Percentiles rank a stretch among this genome's conserved stretches.
Conservation (phyloP, 768 basidiomycete genomes). For the Lactarius hatsudake region DNA sequence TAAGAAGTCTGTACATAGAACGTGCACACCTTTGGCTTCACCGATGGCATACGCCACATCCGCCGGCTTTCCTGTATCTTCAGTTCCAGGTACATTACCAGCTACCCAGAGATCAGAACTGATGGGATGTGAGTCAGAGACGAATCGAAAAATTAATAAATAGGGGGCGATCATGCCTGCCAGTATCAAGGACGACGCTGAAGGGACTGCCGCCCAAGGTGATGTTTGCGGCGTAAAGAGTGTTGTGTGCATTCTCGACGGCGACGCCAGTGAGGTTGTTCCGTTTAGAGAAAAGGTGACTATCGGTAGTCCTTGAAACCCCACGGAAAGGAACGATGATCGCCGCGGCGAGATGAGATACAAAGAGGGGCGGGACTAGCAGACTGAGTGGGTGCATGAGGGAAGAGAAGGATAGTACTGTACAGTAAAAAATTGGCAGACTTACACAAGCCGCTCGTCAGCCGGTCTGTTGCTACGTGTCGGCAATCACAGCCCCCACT, state of each 20-base stretch:
- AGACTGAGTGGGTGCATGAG: conserved; percentile 21
- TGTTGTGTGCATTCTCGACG: conserved; percentile 64
- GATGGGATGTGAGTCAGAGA: conserved; percentile 14
- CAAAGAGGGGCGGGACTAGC: conserved; percentile 3
- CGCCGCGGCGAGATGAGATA: conserved; percentile 15
- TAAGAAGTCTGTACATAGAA: background rate
- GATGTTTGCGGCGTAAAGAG: conserved; percentile 70
- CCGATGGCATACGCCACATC: conserved; percentile 70
- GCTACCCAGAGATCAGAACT: conserved; percentile 79
- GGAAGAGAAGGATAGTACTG: background rate
- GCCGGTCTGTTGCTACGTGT: background rate
- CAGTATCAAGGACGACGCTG: conserved; percentile 70
- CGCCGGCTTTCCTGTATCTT: conserved; percentile 53
- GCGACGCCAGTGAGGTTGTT: conserved; percentile 35
- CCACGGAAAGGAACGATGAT: conserved; percentile 18
- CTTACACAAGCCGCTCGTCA: background rate
- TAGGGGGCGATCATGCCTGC: conserved; percentile 49
- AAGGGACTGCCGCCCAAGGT: conserved; percentile 58
- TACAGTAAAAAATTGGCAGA: background rate
- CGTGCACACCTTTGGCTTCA: conserved; percentile 50
- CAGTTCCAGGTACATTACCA: conserved; percentile 46
- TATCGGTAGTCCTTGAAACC: background rate
- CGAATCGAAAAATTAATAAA: background rate
- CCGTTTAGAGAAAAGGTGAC: conserved; percentile 5
- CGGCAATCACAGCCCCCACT: background rate